A percentile compares a stretch with the other conserved stretches of the same genome.
Conservation (phyloP, 495 filamentous ascomycete species). For the Viridothelium virens region DNA sequence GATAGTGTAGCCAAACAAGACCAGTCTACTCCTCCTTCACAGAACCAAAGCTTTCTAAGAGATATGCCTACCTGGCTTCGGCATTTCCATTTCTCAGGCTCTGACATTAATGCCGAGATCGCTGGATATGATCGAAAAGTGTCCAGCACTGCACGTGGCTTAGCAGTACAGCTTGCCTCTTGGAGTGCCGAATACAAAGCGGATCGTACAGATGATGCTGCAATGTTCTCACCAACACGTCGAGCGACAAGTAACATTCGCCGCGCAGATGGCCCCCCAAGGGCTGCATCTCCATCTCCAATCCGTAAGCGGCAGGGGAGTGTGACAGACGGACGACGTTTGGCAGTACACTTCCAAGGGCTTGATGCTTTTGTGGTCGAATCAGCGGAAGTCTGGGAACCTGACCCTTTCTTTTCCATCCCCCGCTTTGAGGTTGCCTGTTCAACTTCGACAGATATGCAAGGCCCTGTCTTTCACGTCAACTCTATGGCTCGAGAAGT, state of each 20-base stretch:
- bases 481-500: constrained; percentile 72
- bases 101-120: constrained; percentile 81
- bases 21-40: constrained; percentile 38
- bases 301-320: constrained; percentile 46
- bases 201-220: constrained; percentile 56
- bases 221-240: constrained; percentile 46
- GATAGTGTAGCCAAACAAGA: constrained; percentile 55
- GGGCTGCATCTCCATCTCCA: constrained; percentile 44
- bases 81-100: constrained; percentile 75
- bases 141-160: constrained; percentile 66
- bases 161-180: constrained; percentile 78
- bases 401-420: constrained; percentile 76
- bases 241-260: constrained; percentile 45
- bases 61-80: constrained; percentile 75
- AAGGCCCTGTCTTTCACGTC: constrained; percentile 80
- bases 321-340: constrained; percentile 68
- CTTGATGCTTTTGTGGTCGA: constrained; percentile 88
- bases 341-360: constrained; percentile 71
- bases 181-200: constrained; percentile 89
- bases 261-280: neutral
- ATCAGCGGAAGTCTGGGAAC: constrained; percentile 70
- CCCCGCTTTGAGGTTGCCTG: constrained; percentile 82
- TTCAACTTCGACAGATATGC: constrained; percentile 72
- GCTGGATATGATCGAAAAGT: constrained; percentile 80
- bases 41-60: constrained; percentile 61